Base-by-base conservation (phyloP, 2,329 filamentous ascomycete genomes). In the Xylariaceae sp. region DNA sequence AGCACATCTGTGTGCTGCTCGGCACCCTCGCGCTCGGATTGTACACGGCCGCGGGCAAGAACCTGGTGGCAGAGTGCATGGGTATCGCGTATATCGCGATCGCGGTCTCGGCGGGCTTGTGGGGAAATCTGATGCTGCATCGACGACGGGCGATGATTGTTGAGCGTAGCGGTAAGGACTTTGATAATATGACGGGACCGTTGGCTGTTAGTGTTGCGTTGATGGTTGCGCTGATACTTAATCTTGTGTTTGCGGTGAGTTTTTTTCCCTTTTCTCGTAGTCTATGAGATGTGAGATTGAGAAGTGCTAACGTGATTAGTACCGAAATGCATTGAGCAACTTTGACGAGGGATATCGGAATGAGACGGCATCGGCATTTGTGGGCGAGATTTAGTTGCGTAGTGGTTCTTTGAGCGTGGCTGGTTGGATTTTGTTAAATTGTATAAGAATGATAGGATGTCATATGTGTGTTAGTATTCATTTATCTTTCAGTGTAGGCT, bases 1-100 rank as follows among this genome's bases (percentile, higher is more conserved):
- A 97, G 78, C 92, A 97, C 73, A 92, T 99, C 69, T 88, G 86
- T 62, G 85, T 99, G 53, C 81, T 99, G 11, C 85, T 99, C 23
- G 92, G 92, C 44, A 87, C 88, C 18, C 77, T 99, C 35, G 90
- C 90, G 0, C 78, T 99, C 10, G 90, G 88, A 18, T 78, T 99
- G 34, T 97, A 93, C 77, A 93, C 96, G 67, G 91, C 93, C 0
- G 92, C 92, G 0, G 89, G 90, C 5, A 78, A 87, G 66, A 90
- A 95, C 73, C 78, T 79, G n/a, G 74, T 96, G 37, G 92, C 91
- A 0, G 82, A 89, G 67, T 78, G 79, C 44, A 85, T 97, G 70
- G 92, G 92, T n/a, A 79, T 94, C 17, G 84, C 88, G 8, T 97
- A 96, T 71, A 88, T 93, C 2, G 71, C 78, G 58, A 89, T 97